Base-by-base conservation (phyloP, 2,329 filamentous ascomycete species). In the Ophiocordyceps camponoti-floridani region DNA sequence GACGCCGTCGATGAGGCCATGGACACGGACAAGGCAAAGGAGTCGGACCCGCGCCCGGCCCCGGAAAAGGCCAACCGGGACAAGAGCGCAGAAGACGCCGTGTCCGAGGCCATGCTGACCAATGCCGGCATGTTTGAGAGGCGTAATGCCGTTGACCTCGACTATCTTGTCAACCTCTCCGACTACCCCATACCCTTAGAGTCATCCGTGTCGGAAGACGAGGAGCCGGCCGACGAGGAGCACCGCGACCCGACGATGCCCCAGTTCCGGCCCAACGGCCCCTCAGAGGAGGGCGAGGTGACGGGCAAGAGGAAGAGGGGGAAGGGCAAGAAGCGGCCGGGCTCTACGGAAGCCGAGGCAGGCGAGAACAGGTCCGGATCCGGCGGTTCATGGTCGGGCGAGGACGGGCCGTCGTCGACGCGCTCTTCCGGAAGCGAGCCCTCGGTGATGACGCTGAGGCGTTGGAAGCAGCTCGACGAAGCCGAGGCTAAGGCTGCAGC, bases 401-500 rank as follows among this genome's bases (percentile, higher is more conserved):
- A 23, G 23, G 23, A 23, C 23, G 23, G 23, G 5, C 23, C 23
- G 11, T 18, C 31, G 27, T 45, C 45, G 14, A 6, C 30, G 8
- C 40, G 13, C 3, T 41, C 42, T 19, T 16, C 43, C 2, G 47
- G 48, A 9, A 47, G 47, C 37, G 53, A 57, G 26, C 54, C 58
- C 0, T 49, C 55, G 2, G 43, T 48, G 4, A 52, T 55, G 31
- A 66, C 57, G 28, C 57, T 77, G 14, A 51, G 63, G 26, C 54
- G 62, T 27, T 76, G 69, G 69, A 74, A 71, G 53, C 58, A 61
- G 27, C 65, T 88, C 8, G 77, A 82, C 51, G 57, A 70, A 14
- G 73, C 80, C 1, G 84, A 91, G 55, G 64, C 70, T 35, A 78
- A 87, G 56, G 80, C 84, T 2, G 69, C 69, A 46, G 66, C 71